These are phyloP conservation scores for Scutellaria galericulata DNA, from an alignment of 257 asterid species.

Conservation along the genomic window DNA sequence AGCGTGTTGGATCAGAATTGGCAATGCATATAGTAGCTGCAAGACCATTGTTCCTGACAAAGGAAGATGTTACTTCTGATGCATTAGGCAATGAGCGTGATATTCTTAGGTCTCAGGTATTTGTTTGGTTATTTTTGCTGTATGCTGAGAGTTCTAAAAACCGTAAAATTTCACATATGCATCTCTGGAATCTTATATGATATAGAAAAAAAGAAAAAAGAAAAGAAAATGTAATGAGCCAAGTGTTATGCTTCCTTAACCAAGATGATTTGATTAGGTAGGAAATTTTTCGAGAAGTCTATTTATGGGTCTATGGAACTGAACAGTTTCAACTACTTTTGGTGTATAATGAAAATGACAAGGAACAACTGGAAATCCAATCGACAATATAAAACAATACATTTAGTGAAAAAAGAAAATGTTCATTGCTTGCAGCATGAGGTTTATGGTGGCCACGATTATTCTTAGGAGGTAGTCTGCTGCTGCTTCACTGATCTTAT, in stretches of 20 bases:
- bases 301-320: slow-evolving; percentile 1
- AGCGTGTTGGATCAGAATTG: slow-evolving; percentile 85
- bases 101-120: slow-evolving; percentile 92
- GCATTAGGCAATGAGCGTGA: slow-evolving; percentile 81
- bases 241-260: not conserved
- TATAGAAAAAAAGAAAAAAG: not conserved
- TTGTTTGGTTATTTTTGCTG: slow-evolving; percentile 25
- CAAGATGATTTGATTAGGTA: not conserved
- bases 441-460: not conserved
- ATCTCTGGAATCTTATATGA: not conserved
- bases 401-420: not conserved
- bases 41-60: slow-evolving; percentile 79
- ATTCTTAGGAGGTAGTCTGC: not conserved
- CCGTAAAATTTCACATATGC: not conserved
- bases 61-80: slow-evolving; percentile 79
- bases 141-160: slow-evolving; percentile 16
- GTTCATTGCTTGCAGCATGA: not conserved
- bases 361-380: not conserved
- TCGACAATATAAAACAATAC: not conserved
- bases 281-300: not conserved
- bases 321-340: not conserved
- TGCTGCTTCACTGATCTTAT: slow-evolving; percentile 12
- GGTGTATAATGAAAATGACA: not conserved
- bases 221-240: not conserved
- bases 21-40: slow-evolving; percentile 99